Evolutionary conservation across 495 filamentous ascomycete species (phyloP).

Genomic region (Aspergillus bridgeri): DNA sequence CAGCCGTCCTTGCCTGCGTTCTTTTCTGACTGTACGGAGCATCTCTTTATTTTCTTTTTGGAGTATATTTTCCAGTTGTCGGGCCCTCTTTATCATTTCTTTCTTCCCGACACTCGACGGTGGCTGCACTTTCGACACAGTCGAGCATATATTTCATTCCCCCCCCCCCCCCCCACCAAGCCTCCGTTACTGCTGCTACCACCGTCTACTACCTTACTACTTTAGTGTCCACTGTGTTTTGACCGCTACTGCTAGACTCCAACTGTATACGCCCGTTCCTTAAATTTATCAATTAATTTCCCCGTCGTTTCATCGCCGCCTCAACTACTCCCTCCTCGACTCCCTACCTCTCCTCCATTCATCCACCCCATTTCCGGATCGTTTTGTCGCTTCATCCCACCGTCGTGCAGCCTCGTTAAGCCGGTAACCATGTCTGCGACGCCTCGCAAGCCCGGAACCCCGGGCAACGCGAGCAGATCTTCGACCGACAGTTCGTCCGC

Average conservation of each 20-base stretch:
- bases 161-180: neutral
- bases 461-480: constrained; percentile 39
- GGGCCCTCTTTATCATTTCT: too few relatives aligned
- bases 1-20: too few relatives aligned
- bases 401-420: constrained; percentile 15
- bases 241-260: constrained; percentile 33
- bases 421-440: constrained; percentile 41
- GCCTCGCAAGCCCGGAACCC: constrained; percentile 43
- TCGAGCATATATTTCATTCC: too few relatives aligned
- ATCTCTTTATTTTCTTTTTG: neutral
- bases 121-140: too few relatives aligned
- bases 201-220: constrained; percentile 11
- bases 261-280: constrained; percentile 19
- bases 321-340: constrained; percentile 2
- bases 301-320: constrained; percentile 22
- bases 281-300: constrained; percentile 29
- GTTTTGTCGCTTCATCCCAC: constrained; percentile 9
- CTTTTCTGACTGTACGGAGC: too few relatives aligned
- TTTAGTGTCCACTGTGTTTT: constrained; percentile 27
- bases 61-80: too few relatives aligned
- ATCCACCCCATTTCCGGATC: constrained; percentile 13
- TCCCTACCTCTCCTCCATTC: constrained; percentile 1
- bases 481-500: constrained; percentile 29
- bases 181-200: constrained; percentile 16
- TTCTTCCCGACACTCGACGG: too few relatives aligned